Base-by-base conservation (phyloP, 208 protist genomes). In the Crithidia fasciculata region DNA sequence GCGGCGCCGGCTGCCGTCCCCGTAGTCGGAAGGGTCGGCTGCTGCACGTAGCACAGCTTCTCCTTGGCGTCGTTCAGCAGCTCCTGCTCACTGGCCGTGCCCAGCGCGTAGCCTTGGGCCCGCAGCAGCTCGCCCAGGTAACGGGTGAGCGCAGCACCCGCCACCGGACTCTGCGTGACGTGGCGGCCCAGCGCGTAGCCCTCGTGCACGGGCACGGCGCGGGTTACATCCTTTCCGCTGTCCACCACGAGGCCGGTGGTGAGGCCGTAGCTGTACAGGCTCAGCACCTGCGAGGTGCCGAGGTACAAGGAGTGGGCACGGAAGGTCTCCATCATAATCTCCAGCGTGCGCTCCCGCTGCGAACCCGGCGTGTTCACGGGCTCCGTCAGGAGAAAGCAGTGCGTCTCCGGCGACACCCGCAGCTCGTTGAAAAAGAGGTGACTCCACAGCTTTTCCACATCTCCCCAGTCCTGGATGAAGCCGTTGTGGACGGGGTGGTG, bases 321-420 rank as follows among this genome's bases (percentile, higher is more conserved):
- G 80, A 98, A 98, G 18, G 92, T 97, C 69, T 98, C 95, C 91
- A 98, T 98, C 88, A 98, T 96, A 10, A 98, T 89, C 78, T 97
- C 91, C 39, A 97, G 74, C 37, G 90, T 97, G 53, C 89, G 88
- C 81, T 98, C 95, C 72, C 91, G 92, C 76, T 97, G 91, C 39
- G 70, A 41, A 5, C 82, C 82, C 12, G 89, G 90, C 8, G 93
- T 85, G 64, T 96, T 95, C 39, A 96, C 90, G 13, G 89, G 72
- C 75, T 98, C 93, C 15, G 95, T 95, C 18, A 94, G 72, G 45
- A 98, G 52, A 63, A 98, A 95, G 72, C 87, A 89, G 85, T 98
- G 93, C 49, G 86, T 95, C 68, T 98, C 94, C 18, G 96, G 94
- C 6, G 77, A 92, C 2, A 97, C 91, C 7, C 87, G 85, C 53